Base-by-base conservation (phyloP, 75 land plant species). In the Pinus taeda region DNA sequence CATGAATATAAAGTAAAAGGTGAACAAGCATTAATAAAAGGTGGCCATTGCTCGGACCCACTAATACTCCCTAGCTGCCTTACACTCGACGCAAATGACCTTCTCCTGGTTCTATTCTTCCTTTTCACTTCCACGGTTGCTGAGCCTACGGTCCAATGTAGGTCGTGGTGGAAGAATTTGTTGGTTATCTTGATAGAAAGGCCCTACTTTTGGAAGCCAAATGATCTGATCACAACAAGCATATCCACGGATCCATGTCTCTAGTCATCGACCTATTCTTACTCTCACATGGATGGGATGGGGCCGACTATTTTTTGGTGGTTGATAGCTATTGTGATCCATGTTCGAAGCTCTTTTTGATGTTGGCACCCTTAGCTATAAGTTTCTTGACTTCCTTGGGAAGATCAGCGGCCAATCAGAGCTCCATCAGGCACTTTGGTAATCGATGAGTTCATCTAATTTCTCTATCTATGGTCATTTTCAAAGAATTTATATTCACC, bases 211-310 rank as follows among this genome's bases (percentile, higher is more conserved):
- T 26, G n/a, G 53, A 49, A 9, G 2, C 53, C 11, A 59, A 29
- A 12, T 73, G 12, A 15, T 55, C 53, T 3, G 57, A n/a, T 33
- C 70, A 57, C 3, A n/a, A 4, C 58, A 60, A 75, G 12, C 58
- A 74, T 55, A 57, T 75, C 29, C 75, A 83, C 18, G 88, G 88
- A 15, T 59, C 85, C 18, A 58, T 73, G 1, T 36, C 82, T 6
- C 45, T 91, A 71, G 22, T 80, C 57, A 3, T 62, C 22, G 88
- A 87, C 13, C 36, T 92, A 64, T 33, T 85, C 57, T 74, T 90
- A 14, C 84, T 92, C 21, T 88, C 90, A 33, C 63, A 79, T 22
- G 90, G 93, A 39, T 94, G 95, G 95, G 89, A 94, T 57, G 79
- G 87, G 18, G 71, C 77, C n/a, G 76, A 64, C 17, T 82, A 81